These are phyloP conservation scores for Aspergillus sojae DNA, from an alignment of 2,329 filamentous ascomycete genomes.

Conservation along the genomic window DNA sequence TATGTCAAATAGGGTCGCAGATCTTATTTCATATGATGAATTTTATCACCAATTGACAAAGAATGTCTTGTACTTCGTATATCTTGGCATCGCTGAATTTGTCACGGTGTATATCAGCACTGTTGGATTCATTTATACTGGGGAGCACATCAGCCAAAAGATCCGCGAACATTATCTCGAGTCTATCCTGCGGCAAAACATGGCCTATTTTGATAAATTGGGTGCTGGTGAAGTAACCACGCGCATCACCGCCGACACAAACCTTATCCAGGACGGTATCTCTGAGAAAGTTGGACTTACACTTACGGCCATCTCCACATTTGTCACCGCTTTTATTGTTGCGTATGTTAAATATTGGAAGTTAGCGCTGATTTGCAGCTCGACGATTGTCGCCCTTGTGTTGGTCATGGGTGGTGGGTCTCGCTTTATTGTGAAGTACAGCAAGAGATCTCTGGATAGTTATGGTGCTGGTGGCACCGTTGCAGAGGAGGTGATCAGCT, in stretches of 20 bases:
- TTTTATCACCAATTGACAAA: conserved; percentile 65
- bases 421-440: conserved; percentile 76
- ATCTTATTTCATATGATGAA: conserved; percentile 49
- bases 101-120: conserved; percentile 77
- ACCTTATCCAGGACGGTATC: conserved; percentile 89
- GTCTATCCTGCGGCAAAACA: conserved; percentile 84
- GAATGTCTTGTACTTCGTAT: conserved; percentile 80
- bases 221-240: conserved; percentile 93
- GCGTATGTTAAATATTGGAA: conserved; percentile 93
- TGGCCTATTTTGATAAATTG: conserved; percentile 89
- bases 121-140: conserved; percentile 85
- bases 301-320: conserved; percentile 75
- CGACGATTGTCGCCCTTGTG: conserved; percentile 79
- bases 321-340: conserved; percentile 86
- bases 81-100: conserved; percentile 81
- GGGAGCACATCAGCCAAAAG: conserved; percentile 76
- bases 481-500: conserved; percentile 92
- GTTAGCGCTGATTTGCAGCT: conserved; percentile 82
- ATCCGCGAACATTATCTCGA: conserved; percentile 82
- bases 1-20: conserved; percentile 67
- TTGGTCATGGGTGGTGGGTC: conserved; percentile 74
- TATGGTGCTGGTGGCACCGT: conserved; percentile 85
- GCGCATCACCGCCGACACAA: conserved; percentile 90
- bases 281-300: conserved; percentile 86
- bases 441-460: conserved; percentile 73